Base-by-base conservation (phyloP, 2,329 filamentous ascomycete species). In the Kalmusia sp. region DNA sequence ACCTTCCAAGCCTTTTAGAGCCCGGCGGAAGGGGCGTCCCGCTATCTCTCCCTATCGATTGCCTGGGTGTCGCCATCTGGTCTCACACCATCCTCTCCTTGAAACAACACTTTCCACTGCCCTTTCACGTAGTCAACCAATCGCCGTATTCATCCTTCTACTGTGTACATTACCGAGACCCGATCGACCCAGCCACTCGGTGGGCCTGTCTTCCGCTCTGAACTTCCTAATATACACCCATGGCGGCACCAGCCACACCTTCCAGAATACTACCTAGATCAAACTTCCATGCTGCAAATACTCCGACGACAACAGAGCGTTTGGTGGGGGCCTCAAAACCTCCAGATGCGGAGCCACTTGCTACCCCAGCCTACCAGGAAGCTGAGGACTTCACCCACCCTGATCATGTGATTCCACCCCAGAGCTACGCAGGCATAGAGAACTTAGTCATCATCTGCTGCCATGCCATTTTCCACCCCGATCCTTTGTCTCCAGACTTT, bases 391-490 rank as follows among this genome's bases (percentile, higher is more conserved):
- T 70, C 35, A 47, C 52, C 14, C 65, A 69, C 39, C 69, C 69
- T 19, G 59, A 65, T 30, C 69, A 71, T 53, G 64, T 62, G 17
- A 61, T 67, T 17, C 66, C 67, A 9, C 57, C 58, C 6, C 60
- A 50, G 24, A 69, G 56, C 37, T 71, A 71, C 53, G 51, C 50
- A 12, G 58, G 58, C 3, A 57, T 66, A 15, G 67, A 72, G 12
- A 66, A 90, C 59, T 81, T 96, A 9, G 84, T 96, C 46, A 77
- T 96, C 41, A 88, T 96, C 45, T 95, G 91, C 78, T 93, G 92
- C 71, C 92, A 96, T 75, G 90, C 86, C 24, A 91, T 93, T 52
- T 96, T 89, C 81, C 58, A 69, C 14, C 70, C 71, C 9, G 64
- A 70, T 52, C 62, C 61, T 7, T 58, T 62, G 3, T 54, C 54